Base-by-base conservation (phyloP, 2,329 filamentous ascomycete genomes). In the Didymella exigua region DNA sequence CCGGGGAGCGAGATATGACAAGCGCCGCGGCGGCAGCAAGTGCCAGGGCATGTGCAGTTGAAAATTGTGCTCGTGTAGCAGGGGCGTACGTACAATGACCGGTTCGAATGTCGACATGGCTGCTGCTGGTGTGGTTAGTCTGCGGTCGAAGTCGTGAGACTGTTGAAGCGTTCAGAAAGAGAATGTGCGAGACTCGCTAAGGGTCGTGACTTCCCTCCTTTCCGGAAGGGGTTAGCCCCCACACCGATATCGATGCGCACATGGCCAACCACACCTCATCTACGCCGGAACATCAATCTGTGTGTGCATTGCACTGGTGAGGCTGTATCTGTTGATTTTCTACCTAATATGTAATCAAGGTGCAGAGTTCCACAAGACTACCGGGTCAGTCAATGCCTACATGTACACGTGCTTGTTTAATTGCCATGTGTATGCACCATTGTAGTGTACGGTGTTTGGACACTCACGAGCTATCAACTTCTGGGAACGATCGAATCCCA, bases 41-140 rank as follows among this genome's bases (percentile, higher is more conserved):
- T 59, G 56, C 60, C 54, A 43, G 44, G 14, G 34, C 42, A 31
- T 33, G 27, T 33, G 44, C 23, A 24, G n/a, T n/a, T n/a, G n/a
- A n/a, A n/a, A n/a, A 36, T 49, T 31, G 47, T 40, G 42, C 43
- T 54, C 59, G 63, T 59, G 34, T 43, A 38, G 46, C 58, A 61
- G 55, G 61, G 56, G 60, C 53, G 59, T 65, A 85, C 83, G 76
- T 83, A 86, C 84, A 77, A 74, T 84, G 77, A 86, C 84, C 77
- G 84, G 82, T 76, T 87, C 84, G 79, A 85, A 86, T 75, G 83
- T 80, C 79, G 84, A 86, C 84, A 87, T 87, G 79, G 78, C 86
- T 70, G 68, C 65, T 67, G 68, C 65, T 72, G 36, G 34, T 38
- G 68, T 62, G 63, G 69, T 72, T 71, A 71, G 68, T 58, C 46